A percentile compares a stretch with the other conserved stretches of the same genome.
phyloP scores from a whole-genome alignment of 2,329 filamentous ascomycete genomes.

The Paecilomyces fulvus region DNA sequence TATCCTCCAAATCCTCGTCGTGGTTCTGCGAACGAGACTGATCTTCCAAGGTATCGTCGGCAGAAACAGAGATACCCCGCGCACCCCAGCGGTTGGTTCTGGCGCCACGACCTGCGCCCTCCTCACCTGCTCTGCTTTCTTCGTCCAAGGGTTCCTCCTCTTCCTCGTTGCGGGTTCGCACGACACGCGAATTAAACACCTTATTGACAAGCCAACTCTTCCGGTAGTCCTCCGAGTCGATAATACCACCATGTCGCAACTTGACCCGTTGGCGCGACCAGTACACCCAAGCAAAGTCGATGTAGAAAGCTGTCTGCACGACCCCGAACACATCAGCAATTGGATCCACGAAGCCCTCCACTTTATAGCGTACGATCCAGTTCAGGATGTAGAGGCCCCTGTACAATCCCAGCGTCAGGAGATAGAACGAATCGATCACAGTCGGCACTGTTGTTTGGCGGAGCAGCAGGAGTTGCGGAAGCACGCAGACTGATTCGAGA shows the following conservation, averaged over 20 bases:
- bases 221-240: conserved; percentile 80
- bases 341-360: conserved; percentile 54
- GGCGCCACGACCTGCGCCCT: conserved; percentile 14
- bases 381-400: conserved; percentile 84
- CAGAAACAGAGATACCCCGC: conserved; percentile 51
- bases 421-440: conserved; percentile 94
- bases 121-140: conserved; percentile 19
- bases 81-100: conserved; percentile 46
- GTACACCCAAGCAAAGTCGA: conserved; percentile 97
- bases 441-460: conserved; percentile 93
- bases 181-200: conserved; percentile 53
- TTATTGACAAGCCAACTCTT: conserved; percentile 76
- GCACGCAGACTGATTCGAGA: conserved; percentile 81
- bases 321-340: conserved; percentile 78
- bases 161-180: conserved; percentile 20
- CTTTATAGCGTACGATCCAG: conserved; percentile 68
- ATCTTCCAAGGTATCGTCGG: conserved; percentile 44
- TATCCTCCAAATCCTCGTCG: conserved; percentile 10
- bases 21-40: conserved; percentile 9
- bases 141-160: conserved; percentile 30
- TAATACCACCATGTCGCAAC: conserved; percentile 76
- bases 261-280: conserved; percentile 89
- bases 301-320: conserved; percentile 79
- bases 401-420: conserved; percentile 78
- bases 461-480: conserved; percentile 84